Evolutionary conservation across 2,329 filamentous ascomycete genomes (phyloP), one percentile per base, ranked within the genome.

Genomic region (Diplodia scrobiculata): DNA sequence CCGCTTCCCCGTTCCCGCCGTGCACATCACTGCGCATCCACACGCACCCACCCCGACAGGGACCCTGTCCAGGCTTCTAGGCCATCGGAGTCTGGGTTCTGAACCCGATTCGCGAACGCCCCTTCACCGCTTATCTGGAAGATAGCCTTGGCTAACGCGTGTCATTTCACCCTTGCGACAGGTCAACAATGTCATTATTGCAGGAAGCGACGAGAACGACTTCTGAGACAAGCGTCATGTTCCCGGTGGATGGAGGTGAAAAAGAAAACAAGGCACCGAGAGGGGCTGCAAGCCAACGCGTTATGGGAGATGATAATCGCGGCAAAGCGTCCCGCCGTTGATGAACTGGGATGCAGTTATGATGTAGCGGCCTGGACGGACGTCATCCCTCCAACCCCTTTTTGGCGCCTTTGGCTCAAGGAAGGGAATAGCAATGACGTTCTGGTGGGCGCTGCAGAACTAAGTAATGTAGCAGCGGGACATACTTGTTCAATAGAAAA

Each of bases 111-210:
- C 45, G 58, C 58, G 45, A 62, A 47, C 53, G 41, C 52, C 27
- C 38, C 52, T 55, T 59, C 63, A 66, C 63, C 63, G 63, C 63
- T 66, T 63, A 53, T 63, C 60, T 63, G 60, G 45, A 63, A 13
- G 36, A 41, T 36, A 53, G 32, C 21, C 60, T 52, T 63, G 48
- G 60, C 60, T 63, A 63, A 63, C 21, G 36, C 60, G 59, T 63
- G 19, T 47, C 13, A 45, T 34, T 64, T 65, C 48, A 38, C 21
- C 51, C 41, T 45, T 66, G 29, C 41, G 47, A 68, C 73, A 86
- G 82, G 85, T 89, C 77, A 97, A 97, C 84, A 96, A 97, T 78
- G 93, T 97, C 70, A 97, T 97, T 78, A 89, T 97, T 73, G 87
- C 92, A 67, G 93, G 93, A 66, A 87, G 87, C 70, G 93, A 93